Base-by-base conservation (phyloP, 257 asterid genomes). In the Forsythia viridissima region DNA sequence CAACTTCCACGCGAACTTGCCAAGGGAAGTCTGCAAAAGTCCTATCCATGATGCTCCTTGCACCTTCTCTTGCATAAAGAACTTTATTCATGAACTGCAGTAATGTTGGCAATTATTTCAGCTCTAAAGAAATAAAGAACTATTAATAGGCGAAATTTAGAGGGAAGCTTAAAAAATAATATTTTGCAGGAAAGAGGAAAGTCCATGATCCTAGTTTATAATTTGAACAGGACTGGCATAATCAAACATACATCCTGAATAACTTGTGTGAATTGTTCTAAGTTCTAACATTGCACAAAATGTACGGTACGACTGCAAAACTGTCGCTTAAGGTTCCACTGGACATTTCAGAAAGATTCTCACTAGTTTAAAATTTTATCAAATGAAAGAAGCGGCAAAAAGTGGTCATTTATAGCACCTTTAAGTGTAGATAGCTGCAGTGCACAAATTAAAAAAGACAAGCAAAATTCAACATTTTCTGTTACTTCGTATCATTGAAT, bases 61-160 rank as follows among this genome's bases (percentile, higher is more conserved):
- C 99, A 40, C 99, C 98, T 89, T 96, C 99, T 86, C 97, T 93
- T 78, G 98, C 99, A 81, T 96, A 96, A 66, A 96, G 93, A 78
- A 96, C 99, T 89, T 96, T 96, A 84, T 96, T 96, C 98, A 96
- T 93, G 86, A 95, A 95, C 99, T 93, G 98, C 92, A 93, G 76
- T 77, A 80, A 74, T 36, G 70, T 44, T 24, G 46, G 48, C 16
- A 77, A 66, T 67, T 30, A 30, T 30, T 30, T 30, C 34, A 30
- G 34, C 34, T 30, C 34, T 30, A 30, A 30, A 67, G 66, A 71
- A 51, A 70, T 5, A 78, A 71, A 61, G 42, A 18, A 18, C 46
- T 4, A 76, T 12, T 36, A 73, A 70, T 44, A 52, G 55, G 48
- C 81, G 79, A 15, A 55, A 70, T 57, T 51, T 75, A 71, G 42